Conservation (phyloP, 176 grass and related monocot genomes). For the Secale cereale region DNA sequence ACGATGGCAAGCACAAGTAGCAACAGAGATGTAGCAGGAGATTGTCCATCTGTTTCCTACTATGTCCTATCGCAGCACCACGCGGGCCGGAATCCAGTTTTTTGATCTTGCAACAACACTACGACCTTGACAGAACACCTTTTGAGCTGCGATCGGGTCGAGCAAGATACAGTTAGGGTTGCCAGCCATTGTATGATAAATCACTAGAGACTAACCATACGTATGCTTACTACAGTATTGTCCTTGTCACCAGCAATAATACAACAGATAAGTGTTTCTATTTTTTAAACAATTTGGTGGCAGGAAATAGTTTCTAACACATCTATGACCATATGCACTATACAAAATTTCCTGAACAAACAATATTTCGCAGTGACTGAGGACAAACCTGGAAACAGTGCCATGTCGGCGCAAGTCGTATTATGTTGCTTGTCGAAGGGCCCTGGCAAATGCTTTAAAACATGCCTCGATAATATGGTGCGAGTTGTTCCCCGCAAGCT, state of each 20-base stretch:
- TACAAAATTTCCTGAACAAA: slow-evolving; percentile 14
- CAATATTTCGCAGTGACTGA: not conserved
- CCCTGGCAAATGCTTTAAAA: slow-evolving; percentile 97
- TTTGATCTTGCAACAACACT: not conserved
- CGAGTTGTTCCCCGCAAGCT: slow-evolving; percentile 90
- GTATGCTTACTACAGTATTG: not conserved
- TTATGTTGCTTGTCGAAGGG: slow-evolving; percentile 86
- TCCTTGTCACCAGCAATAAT: not conserved
- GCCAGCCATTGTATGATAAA: not conserved
- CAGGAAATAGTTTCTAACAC: not conserved
- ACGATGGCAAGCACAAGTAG: not conserved
- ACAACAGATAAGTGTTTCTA: not conserved
- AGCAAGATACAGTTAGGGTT: not conserved
- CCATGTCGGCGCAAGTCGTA: slow-evolving; percentile 64
- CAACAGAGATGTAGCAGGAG: not conserved
- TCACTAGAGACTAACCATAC: not conserved
- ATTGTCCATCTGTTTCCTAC: not conserved
- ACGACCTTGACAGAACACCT: slow-evolving; percentile 81
- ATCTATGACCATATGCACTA: not conserved
- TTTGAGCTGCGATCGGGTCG: slow-evolving; percentile 61
- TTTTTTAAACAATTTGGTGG: not conserved
- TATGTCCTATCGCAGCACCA: not conserved
- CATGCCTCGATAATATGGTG: slow-evolving; percentile 87
- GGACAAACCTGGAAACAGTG: slow-evolving; percentile 72
- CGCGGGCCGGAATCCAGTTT: not conserved